Percentiles rank a stretch among this genome's conserved stretches.
Evolutionary conservation across 331 rosid genomes (phyloP).

Genomic region (Dryas integrifolia): DNA sequence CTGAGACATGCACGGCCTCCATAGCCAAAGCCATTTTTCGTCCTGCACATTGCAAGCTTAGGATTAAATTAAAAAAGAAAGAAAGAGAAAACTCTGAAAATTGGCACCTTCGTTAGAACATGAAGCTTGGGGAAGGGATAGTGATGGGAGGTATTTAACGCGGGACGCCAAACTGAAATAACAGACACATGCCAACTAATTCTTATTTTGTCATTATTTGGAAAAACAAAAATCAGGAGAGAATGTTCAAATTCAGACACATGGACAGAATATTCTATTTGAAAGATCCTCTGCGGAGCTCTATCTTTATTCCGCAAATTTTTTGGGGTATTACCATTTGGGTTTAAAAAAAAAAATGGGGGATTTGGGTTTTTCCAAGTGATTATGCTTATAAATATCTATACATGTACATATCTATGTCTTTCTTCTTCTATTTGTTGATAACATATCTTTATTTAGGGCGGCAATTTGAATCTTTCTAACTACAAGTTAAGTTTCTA

Average conservation of each 20-base stretch:
- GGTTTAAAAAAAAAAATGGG: too few relatives aligned
- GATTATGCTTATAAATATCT: neutral
- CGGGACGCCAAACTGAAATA: neutral
- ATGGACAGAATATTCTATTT: neutral
- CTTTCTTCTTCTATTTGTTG: too few relatives aligned
- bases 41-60: constrained; percentile 6
- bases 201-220: neutral
- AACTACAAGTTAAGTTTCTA: neutral
- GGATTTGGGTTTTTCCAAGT: too few relatives aligned
- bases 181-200: neutral
- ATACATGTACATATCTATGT: too few relatives aligned
- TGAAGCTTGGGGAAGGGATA: constrained; percentile 5
- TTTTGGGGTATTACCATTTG: too few relatives aligned
- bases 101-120: constrained; percentile 6
- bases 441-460: neutral
- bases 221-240: neutral
- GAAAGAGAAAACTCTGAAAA: neutral
- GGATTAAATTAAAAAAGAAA: neutral
- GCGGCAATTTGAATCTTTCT: neutral
- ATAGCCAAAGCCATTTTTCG: constrained; percentile 42
- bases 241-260: constrained; percentile 7
- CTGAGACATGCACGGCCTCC: constrained; percentile 58
- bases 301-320: neutral
- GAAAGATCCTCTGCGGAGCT: neutral
- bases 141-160: constrained; percentile 2